Conservation (phyloP, 2,329 filamentous ascomycete species). For the Cercospora sp. region DNA sequence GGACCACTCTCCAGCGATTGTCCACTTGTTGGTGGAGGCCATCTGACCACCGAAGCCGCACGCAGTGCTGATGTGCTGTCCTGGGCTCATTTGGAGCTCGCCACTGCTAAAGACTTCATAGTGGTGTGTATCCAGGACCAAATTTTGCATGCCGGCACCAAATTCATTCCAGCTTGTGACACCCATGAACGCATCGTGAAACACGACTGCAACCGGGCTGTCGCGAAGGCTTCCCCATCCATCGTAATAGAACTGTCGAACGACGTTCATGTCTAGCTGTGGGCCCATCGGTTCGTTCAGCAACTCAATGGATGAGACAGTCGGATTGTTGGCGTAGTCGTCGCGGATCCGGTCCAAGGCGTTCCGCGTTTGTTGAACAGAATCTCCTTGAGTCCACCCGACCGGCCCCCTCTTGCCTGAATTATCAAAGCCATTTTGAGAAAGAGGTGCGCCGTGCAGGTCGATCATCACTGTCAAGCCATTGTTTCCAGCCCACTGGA, state of each 20-base stretch:
- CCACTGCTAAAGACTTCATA: conserved; percentile 50
- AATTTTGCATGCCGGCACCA: conserved; percentile 46
- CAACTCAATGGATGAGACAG: conserved; percentile 49
- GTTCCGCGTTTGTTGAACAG: conserved; percentile 42
- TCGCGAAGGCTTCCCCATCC: conserved; percentile 49
- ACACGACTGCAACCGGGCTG: conserved; percentile 45
- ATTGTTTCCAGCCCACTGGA: conserved; percentile 56
- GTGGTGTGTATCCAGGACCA: conserved; percentile 50
- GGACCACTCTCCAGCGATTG: conserved; percentile 51
- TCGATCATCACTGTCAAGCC: conserved; percentile 67
- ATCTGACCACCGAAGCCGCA: conserved; percentile 49
- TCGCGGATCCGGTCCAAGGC: conserved; percentile 51
- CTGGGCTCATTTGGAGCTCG: conserved; percentile 40
- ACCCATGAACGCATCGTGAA: conserved; percentile 52
- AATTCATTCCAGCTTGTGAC: conserved; percentile 48
- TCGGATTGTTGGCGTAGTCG: conserved; percentile 47
- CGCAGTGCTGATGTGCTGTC: conserved; percentile 44
- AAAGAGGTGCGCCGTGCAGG: conserved; percentile 64
- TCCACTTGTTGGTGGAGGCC: conserved; percentile 49
- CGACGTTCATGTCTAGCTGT: conserved; percentile 44
- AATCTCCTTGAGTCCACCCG: conserved; percentile 48
- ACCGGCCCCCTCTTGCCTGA: conserved; percentile 55
- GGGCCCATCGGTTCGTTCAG: conserved; percentile 52
- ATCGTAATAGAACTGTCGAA: conserved; percentile 51
- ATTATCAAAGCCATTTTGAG: conserved; percentile 69